A percentile compares a stretch with the other conserved stretches of the same genome.
phyloP scores from a whole-genome alignment of 2,329 filamentous ascomycete species.

The Botrytis elliptica region DNA sequence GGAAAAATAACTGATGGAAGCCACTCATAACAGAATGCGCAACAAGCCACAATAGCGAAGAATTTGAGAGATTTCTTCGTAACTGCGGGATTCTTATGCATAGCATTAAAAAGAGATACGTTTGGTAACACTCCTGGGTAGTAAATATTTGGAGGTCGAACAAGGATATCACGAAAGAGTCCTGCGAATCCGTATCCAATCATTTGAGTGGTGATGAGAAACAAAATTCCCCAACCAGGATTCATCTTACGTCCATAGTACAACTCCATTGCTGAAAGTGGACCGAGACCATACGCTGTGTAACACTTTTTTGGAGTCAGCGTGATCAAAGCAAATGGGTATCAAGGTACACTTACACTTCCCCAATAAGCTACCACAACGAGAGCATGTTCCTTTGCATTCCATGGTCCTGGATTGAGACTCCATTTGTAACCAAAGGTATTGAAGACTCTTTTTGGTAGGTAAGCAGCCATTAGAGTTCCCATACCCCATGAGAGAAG shows the following conservation, averaged over 20 bases:
- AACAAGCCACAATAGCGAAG: conserved; percentile 36
- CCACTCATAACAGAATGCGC: conserved; percentile 21
- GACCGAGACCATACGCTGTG: conserved; percentile 48
- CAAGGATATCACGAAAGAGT: conserved; percentile 56
- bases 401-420: conserved; percentile 66
- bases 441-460: conserved; percentile 33
- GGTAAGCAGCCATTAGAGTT: conserved; percentile 33
- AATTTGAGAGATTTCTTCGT: conserved; percentile 41
- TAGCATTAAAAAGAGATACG: conserved; percentile 42
- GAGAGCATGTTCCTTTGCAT: conserved; percentile 66
- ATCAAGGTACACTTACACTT: conserved; percentile 48
- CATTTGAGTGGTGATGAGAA: conserved; percentile 60
- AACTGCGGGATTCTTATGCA: conserved; percentile 42
- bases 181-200: conserved; percentile 65
- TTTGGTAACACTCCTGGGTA: conserved; percentile 58
- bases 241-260: conserved; percentile 47
- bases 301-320: conserved; percentile 48
- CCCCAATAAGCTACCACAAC: conserved; percentile 50
- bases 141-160: conserved; percentile 60
- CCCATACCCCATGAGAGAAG: conserved; percentile 40
- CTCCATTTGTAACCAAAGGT: conserved; percentile 38
- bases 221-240: conserved; percentile 46
- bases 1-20: conserved; percentile 23
- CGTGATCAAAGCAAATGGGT: conserved; percentile 62
- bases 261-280: conserved; percentile 65